A percentile compares a stretch with the other conserved stretches of the same genome.
Conservation (phyloP, 208 protist species). For the Leishmania tarentolae region DNA sequence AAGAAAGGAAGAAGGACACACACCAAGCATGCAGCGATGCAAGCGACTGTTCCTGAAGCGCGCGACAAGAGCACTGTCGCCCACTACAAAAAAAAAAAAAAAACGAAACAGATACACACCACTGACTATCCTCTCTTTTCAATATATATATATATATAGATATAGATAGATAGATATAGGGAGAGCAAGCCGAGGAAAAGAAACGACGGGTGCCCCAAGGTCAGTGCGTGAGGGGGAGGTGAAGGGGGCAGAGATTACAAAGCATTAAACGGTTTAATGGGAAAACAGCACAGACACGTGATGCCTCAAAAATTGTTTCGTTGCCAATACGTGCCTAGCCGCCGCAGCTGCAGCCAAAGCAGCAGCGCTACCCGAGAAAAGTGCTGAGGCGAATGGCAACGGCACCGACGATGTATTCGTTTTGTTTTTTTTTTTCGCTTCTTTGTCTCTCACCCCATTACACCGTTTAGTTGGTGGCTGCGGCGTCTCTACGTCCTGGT, state of each 20-base stretch:
- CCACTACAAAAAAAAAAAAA: not conserved
- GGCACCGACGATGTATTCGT: too few species aligned
- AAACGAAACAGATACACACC: not conserved
- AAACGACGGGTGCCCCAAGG: not conserved
- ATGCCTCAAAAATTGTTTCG: too few species aligned
- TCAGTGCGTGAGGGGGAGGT: not conserved
- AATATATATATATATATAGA: not conserved
- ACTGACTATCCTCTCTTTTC: not conserved
- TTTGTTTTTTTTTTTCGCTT: too few species aligned
- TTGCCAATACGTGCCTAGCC: too few species aligned
- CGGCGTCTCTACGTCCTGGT: not conserved
- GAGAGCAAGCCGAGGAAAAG: not conserved
- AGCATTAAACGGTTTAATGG: too few species aligned
- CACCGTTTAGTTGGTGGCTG: not conserved
- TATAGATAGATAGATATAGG: too few species aligned
- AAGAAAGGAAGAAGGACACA: too few species aligned
- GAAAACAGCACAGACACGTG: too few species aligned
- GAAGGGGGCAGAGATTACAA: not conserved
- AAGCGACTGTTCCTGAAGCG: too few species aligned
- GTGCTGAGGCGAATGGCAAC: too few species aligned
- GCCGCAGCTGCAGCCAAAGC: too few species aligned
- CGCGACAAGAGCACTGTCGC: not conserved
- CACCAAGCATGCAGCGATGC: not conserved
- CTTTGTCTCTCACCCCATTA: not conserved
- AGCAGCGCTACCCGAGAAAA: too few species aligned